Percentiles rank a stretch among this genome's conserved stretches.
Conservation (phyloP, 2,329 filamentous ascomycete genomes). For the Aspergillus fumigatiaffinis region DNA sequence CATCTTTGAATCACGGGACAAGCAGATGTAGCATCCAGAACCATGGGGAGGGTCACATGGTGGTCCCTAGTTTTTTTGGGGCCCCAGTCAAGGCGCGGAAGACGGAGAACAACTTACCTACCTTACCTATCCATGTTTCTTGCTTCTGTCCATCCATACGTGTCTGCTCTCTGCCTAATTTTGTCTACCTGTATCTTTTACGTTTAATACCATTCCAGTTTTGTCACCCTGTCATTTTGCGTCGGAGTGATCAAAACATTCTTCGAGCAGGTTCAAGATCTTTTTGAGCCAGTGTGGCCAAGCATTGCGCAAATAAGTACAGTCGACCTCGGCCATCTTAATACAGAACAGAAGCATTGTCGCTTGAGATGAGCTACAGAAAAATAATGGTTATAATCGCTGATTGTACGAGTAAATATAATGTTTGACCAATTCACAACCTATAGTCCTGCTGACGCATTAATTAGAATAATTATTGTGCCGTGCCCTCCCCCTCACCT, state of each 20-base stretch:
- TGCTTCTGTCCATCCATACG: too few species aligned
- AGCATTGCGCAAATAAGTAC: background rate
- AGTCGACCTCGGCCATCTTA: background rate
- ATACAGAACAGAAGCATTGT: background rate
- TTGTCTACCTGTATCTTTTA: background rate
- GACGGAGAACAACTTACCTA: background rate
- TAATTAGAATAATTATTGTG: background rate
- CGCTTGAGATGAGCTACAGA: background rate
- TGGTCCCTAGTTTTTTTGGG: background rate
- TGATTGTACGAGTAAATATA: background rate
- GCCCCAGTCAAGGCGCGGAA: background rate
- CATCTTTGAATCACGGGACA: background rate
- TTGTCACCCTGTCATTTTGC: background rate
- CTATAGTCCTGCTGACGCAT: slow-evolving; percentile 1
- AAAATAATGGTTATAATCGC: background rate
- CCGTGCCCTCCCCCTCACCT: background rate
- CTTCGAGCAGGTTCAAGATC: background rate
- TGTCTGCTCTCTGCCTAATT: background rate
- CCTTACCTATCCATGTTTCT: background rate
- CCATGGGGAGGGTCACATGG: background rate
- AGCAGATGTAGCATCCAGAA: background rate
- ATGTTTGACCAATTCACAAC: background rate
- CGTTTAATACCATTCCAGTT: background rate
- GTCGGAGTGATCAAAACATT: background rate
- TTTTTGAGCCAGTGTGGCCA: background rate